Percentiles rank a stretch among this genome's conserved stretches.
Evolutionary conservation across 805 yeast species (phyloP).

Genomic region (Candida parachauliodes): DNA sequence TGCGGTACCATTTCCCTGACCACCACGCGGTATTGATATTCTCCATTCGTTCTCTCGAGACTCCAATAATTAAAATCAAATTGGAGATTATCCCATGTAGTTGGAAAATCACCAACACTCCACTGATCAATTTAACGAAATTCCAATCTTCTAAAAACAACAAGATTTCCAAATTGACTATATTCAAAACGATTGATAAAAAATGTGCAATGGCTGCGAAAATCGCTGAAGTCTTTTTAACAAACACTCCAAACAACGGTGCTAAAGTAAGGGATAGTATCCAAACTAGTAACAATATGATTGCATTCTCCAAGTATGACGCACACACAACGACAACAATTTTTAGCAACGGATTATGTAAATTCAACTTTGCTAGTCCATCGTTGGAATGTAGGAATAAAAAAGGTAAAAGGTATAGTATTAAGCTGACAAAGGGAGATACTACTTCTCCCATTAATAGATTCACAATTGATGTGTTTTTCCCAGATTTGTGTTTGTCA

Average conservation of each 20-base stretch:
- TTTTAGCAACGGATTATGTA: constrained; percentile 55
- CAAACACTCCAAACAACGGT: constrained; percentile 30
- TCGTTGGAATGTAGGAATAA: constrained; percentile 82
- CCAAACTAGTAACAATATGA: constrained; percentile 28
- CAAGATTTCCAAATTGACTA: constrained; percentile 33
- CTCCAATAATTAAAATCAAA: constrained; percentile 26
- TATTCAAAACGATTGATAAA: constrained; percentile 27
- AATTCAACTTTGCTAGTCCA: constrained; percentile 51
- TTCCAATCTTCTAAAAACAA: constrained; percentile 43
- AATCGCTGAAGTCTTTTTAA: constrained; percentile 28
- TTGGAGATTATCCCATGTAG: constrained; percentile 30
- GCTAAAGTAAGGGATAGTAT: constrained; percentile 36
- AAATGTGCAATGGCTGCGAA: constrained; percentile 41
- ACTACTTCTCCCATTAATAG: constrained; percentile 16
- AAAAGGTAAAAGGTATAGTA: constrained; percentile 54
- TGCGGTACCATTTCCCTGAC: constrained; percentile 48
- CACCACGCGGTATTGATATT: constrained; percentile 48
- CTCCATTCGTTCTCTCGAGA: constrained; percentile 43
- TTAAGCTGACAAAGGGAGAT: constrained; percentile 14
- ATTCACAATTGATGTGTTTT: constrained; percentile 12
- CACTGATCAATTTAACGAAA: constrained; percentile 35
- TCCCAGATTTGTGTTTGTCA: constrained; percentile 4
- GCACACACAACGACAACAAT: constrained; percentile 48
- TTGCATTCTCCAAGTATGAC: constrained; percentile 45
- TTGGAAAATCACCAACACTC: constrained; percentile 33